Evolutionary conservation across 139 green algal species (phyloP), one percentile per base, ranked within the genome.

Genomic region (Eudorina sp.): DNA sequence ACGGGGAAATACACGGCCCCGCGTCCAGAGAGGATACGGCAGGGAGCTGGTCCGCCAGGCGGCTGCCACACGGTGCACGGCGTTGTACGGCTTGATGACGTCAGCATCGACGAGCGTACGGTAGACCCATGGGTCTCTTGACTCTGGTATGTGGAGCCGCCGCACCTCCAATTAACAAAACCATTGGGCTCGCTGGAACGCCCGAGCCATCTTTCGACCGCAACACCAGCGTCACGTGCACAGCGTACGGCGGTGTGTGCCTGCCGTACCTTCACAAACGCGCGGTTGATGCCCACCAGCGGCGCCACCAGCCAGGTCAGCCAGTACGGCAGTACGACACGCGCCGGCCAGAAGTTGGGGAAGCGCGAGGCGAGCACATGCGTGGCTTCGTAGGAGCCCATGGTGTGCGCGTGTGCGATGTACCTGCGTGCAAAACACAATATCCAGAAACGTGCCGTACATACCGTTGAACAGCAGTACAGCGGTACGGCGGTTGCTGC

Each of bases 401-500:
- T 81, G 29, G 3, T 7, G 27, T 81, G 27, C 23, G 73, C 73
- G 73, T 81, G 73, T 0, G 45, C 73, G 45, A 81, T 81, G 73
- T 81, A 81, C 73, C 73, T 81, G 43, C 16, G 38, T 31, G 55
- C n/a, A n/a, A n/a, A n/a, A n/a, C n/a, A n/a, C n/a, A n/a, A n/a
- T n/a, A n/a, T n/a, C n/a, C n/a, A n/a, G n/a, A n/a, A n/a, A n/a
- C n/a, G n/a, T n/a, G 51, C 13, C 51, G 16, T 58, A 58, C 51
- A 58, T n/a, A n/a, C n/a, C n/a, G n/a, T n/a, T n/a, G n/a, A 58
- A 16, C 16, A 16, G 51, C 51, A 16, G 16, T 16, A 16, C 16
- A 16, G 16, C 13, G 51, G 51, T 58, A 16, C 16, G 51, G 51
- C 51, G 51, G 51, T 13, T 58, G 60, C 60, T 19, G 8, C 60